Conservation (phyloP, 257 asterid genomes). For the Hygrophila difformis region DNA sequence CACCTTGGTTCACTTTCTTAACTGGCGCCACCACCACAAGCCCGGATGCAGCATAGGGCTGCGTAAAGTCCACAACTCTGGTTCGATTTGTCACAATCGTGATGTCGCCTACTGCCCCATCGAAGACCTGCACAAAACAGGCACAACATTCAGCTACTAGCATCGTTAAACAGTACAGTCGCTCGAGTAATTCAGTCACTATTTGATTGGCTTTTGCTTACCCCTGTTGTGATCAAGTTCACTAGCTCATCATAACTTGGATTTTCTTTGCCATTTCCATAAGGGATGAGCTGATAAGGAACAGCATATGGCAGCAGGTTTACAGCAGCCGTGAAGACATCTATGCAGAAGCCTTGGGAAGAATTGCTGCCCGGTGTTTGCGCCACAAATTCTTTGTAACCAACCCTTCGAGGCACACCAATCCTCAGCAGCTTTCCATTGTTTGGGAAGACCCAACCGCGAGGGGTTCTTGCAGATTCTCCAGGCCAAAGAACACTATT, state of each 20-base stretch:
- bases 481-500: slow-evolving; percentile 84
- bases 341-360: slow-evolving; percentile 77
- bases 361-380: slow-evolving; percentile 45
- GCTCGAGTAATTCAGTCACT: too few relatives aligned
- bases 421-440: slow-evolving; percentile 70
- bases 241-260: slow-evolving; percentile 64
- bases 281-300: slow-evolving; percentile 67
- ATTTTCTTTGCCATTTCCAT: slow-evolving; percentile 61
- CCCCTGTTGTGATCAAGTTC: slow-evolving; percentile 54
- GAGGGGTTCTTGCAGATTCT: slow-evolving; percentile 48
- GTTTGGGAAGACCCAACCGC: slow-evolving; percentile 93
- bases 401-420: slow-evolving; percentile 69
- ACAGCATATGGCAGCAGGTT: slow-evolving; percentile 74
- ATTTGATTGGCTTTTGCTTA: too few relatives aligned
- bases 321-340: slow-evolving; percentile 78
- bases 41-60: slow-evolving; percentile 60
- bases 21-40: slow-evolving; percentile 65
- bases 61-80: slow-evolving; percentile 54
- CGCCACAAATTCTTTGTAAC: slow-evolving; percentile 67
- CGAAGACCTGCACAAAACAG: slow-evolving; percentile 33
- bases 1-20: slow-evolving; percentile 37
- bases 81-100: slow-evolving; percentile 50
- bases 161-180: neutral
- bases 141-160: neutral
- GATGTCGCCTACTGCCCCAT: slow-evolving; percentile 53